Evolutionary conservation across 2,329 filamentous ascomycete species (phyloP).

Genomic region (Scorias spongiosa): DNA sequence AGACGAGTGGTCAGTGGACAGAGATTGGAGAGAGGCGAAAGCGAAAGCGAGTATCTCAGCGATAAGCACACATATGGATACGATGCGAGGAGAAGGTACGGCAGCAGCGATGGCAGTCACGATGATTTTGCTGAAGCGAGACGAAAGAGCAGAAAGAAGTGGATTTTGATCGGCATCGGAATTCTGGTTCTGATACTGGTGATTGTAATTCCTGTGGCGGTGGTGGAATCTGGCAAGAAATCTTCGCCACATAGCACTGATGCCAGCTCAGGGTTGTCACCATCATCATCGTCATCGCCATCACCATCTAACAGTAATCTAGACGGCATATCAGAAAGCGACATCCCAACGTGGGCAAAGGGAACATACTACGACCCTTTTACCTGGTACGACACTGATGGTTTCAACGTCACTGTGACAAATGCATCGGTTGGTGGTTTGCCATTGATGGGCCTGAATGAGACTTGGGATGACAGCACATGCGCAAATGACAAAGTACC

Average conservation of each 20-base stretch:
- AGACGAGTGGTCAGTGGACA: slow-evolving; percentile 32
- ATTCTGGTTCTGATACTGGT: slow-evolving; percentile 26
- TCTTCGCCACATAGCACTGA: slow-evolving; percentile 10
- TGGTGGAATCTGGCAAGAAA: slow-evolving; percentile 30
- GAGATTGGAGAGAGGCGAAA: slow-evolving; percentile 23
- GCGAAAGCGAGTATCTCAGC: slow-evolving; percentile 18
- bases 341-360: slow-evolving; percentile 42
- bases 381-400: slow-evolving; percentile 75
- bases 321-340: slow-evolving; percentile 26
- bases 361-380: slow-evolving; percentile 77
- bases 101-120: slow-evolving; percentile 18
- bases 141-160: slow-evolving; percentile 39
- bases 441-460: slow-evolving; percentile 79
- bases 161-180: slow-evolving; percentile 27
- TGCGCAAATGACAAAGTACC: slow-evolving; percentile 68
- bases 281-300: slow-evolving; percentile 9
- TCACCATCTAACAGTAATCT: slow-evolving; percentile 31
- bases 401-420: slow-evolving; percentile 93
- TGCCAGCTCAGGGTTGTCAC: slow-evolving; percentile 3
- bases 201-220: slow-evolving; percentile 32
- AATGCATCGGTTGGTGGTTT: slow-evolving; percentile 68
- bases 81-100: slow-evolving; percentile 27
- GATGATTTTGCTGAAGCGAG: slow-evolving; percentile 25
- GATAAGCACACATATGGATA: slow-evolving; percentile 25
- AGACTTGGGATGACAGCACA: slow-evolving; percentile 70